phyloP scores from a whole-genome alignment of 1,284 basidiomycete species.

The Sporisorium reilianum region DNA sequence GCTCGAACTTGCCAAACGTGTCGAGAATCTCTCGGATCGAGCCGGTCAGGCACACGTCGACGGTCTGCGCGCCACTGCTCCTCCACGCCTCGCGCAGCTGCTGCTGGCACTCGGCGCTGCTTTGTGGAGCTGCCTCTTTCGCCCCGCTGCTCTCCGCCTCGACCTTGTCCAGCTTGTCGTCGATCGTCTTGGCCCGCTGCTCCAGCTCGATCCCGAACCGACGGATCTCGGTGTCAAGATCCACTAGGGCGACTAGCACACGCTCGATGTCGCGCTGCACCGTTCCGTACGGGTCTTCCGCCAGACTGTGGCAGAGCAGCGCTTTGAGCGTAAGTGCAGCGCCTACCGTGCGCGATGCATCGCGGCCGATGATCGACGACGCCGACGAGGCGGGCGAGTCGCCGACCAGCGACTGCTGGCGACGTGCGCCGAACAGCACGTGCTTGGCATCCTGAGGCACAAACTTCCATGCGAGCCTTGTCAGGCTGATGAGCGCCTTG shows the following conservation, averaged over 20 bases:
- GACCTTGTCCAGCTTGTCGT: conserved; percentile 19
- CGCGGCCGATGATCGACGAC: conserved; percentile 19
- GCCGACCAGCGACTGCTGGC: conserved; percentile 21
- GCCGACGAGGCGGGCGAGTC: conserved; percentile 18
- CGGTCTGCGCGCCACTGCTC: conserved; percentile 20
- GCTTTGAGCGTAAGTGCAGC: conserved; percentile 34
- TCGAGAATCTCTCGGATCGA: conserved; percentile 32
- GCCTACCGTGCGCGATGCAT: conserved; percentile 22
- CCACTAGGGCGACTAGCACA: conserved; percentile 24
- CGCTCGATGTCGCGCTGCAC: conserved; percentile 52
- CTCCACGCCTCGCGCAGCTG: conserved; percentile 29
- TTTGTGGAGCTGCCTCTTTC: background rate
- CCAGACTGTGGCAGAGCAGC: conserved; percentile 51
- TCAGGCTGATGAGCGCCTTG: background rate
- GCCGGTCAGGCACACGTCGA: conserved; percentile 17
- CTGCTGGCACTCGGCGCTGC: conserved; percentile 7
- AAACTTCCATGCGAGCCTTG: conserved; percentile 16
- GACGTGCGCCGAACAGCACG: conserved; percentile 48
- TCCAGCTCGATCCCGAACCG: conserved; percentile 36
- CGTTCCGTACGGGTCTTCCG: conserved; percentile 53
- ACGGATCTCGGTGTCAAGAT: conserved; percentile 26
- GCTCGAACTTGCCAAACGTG: conserved; percentile 36
- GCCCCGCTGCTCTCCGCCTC: background rate
- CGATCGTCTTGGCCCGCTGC: conserved; percentile 13
- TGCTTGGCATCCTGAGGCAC: conserved; percentile 55